phyloP scores from a whole-genome alignment of 176 grass and related monocot species.

The Oryza longistaminata region DNA sequence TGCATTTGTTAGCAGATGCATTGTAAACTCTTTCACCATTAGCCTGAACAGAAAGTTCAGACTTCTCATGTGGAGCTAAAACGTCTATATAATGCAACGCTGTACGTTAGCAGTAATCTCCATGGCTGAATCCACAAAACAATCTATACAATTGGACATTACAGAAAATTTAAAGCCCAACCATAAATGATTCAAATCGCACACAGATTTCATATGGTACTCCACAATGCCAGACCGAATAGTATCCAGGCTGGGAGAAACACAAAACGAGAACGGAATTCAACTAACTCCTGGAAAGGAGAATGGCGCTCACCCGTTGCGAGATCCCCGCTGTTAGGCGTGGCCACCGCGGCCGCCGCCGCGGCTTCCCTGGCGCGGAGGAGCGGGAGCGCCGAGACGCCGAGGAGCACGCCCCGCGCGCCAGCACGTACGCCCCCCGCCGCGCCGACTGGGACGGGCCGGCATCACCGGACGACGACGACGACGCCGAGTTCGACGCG shows the following conservation, averaged over 20 bases:
- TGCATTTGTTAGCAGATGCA: neutral
- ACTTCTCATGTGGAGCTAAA: neutral
- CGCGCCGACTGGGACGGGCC: neutral
- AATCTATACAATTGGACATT: neutral
- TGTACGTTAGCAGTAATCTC: neutral
- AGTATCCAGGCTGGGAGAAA: neutral
- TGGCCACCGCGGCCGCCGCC: slow-evolving; percentile 42
- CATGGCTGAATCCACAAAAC: neutral
- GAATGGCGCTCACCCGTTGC: slow-evolving; percentile 38
- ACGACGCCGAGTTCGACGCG: slow-evolving; percentile 19
- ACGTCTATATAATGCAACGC: neutral
- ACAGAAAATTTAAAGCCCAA: neutral
- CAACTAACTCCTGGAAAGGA: neutral
- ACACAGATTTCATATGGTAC: neutral
- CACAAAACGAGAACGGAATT: slow-evolving; percentile 23
- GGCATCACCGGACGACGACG: slow-evolving; percentile 21
- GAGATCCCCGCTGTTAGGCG: slow-evolving; percentile 27
- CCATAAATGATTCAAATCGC: neutral
- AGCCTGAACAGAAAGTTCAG: neutral
- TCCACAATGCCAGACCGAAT: slow-evolving; percentile 3
- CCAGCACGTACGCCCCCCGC: slow-evolving; percentile 26
- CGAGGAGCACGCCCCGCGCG: slow-evolving; percentile 72
- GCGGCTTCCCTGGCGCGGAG: slow-evolving; percentile 49
- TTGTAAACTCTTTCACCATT: neutral
- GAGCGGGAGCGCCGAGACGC: slow-evolving; percentile 76